Evolutionary conservation across 148 eudicot species (phyloP).

Genomic region (Rhododendron simsii): DNA sequence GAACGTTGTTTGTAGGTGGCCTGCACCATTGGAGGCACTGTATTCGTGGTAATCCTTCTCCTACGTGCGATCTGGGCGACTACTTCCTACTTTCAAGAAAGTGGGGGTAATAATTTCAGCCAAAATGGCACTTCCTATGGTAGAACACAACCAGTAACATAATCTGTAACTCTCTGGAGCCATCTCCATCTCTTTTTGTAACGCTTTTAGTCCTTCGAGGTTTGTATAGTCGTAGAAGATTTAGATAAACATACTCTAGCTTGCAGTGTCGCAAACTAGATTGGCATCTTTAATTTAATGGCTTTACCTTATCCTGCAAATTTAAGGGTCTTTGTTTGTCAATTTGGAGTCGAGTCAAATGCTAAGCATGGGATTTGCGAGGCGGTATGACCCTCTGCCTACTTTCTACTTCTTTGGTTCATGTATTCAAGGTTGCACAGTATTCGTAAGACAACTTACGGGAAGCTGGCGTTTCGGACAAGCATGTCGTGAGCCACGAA

Average conservation of each 20-base stretch:
- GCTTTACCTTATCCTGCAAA: neutral
- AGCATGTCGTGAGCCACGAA: neutral
- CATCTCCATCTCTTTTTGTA: neutral
- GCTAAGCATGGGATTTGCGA: neutral
- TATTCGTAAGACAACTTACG: neutral
- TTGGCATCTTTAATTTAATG: neutral
- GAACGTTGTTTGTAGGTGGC: slow-evolving; percentile 15
- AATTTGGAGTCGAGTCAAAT: neutral
- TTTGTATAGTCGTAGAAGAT: neutral
- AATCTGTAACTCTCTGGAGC: neutral
- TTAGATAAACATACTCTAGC: neutral
- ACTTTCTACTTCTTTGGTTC: no score
- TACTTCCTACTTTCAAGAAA: slow-evolving; percentile 14
- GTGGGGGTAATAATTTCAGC: slow-evolving; percentile 9
- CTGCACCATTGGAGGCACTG: slow-evolving; percentile 24
- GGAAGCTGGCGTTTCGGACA: no score
- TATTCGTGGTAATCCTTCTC: slow-evolving; percentile 19
- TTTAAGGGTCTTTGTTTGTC: neutral
- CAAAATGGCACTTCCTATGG: slow-evolving; percentile 8
- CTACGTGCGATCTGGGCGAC: slow-evolving; percentile 17
- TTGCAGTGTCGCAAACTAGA: neutral
- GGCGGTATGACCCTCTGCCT: neutral
- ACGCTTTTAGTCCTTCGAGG: neutral
- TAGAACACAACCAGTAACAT: slow-evolving; percentile 14
- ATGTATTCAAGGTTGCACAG: neutral